Base-by-base conservation (phyloP, 2,329 filamentous ascomycete species). In the Xylariaceae sp. region DNA sequence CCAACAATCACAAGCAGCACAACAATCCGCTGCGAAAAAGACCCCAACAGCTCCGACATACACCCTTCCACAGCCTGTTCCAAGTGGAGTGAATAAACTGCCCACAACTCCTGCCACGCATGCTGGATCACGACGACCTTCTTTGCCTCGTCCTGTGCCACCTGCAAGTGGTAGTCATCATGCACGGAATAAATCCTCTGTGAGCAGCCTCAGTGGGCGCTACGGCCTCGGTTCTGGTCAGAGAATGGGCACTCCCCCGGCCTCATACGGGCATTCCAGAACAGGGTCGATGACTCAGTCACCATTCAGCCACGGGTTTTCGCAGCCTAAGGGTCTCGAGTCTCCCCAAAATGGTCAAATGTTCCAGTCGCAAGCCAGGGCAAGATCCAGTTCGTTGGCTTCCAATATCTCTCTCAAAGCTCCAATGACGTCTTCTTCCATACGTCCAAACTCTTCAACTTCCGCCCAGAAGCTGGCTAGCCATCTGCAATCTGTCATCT, bases 401-500 rank as follows among this genome's bases (percentile, higher is more conserved):
- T 67, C 65, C 39, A 64, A 62, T 43, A 59, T 62, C 42, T 66
- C 65, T 5, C 61, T 63, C 18, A 63, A 63, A 41, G 62, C 60
- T n/a, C 64, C 65, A 5, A 67, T 67, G 65, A 67, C 65, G 3
- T 65, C 65, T 11, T 65, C 65, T 12, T 63, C 60, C 9, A 67
- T 70, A 56, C 65, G 69, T 58, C 65, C 67, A 50, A 52, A 64
- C 46, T 64, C 64, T 45, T 67, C 68, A 51, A 59, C 65, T 43
- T 66, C 66, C 41, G 60, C 61, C 49, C 58, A 66, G 59, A 63
- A 62, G 30, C 45, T 58, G 18, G 50, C 53, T 33, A 61, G 58
- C 19, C 59, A 62, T 12, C 44, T 59, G 5, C 62, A 64, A 40
- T 50, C 54, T 15, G 53, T 51, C 17, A 56, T 58, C 14, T 55